A percentile compares a stretch with the other conserved stretches of the same genome.
Evolutionary conservation across 2,329 filamentous ascomycete genomes (phyloP).

Genomic region (Colletotrichum magnum): DNA sequence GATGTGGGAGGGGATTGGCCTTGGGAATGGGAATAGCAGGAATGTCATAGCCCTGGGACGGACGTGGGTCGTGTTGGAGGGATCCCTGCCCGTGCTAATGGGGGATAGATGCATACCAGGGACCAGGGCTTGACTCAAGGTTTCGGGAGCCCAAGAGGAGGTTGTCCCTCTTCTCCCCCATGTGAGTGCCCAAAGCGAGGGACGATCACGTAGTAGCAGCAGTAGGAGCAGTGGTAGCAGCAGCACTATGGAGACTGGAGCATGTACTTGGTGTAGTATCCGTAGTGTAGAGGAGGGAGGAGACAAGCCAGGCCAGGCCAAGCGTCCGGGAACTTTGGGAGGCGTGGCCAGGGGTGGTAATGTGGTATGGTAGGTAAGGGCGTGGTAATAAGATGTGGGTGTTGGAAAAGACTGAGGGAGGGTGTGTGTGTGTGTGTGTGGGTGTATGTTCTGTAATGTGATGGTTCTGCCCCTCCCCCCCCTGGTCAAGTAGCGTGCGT

Average conservation of each 20-base stretch:
- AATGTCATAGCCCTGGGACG: conserved; percentile 42
- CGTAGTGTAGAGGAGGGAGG: not conserved
- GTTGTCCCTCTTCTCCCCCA: not conserved
- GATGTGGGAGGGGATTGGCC: conserved; percentile 26
- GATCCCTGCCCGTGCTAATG: conserved; percentile 38
- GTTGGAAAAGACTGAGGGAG: conserved; percentile 1
- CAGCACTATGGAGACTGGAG: not conserved
- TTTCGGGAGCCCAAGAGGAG: conserved; percentile 41
- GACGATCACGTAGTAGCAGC: conserved; percentile 37
- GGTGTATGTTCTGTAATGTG: conserved; percentile 20
- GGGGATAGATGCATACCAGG: conserved; percentile 42
- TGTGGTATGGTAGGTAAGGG: conserved; percentile 2
- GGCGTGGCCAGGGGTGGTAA: conserved; percentile 1
- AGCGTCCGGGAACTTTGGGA: conserved; percentile 38
- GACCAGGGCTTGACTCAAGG: conserved; percentile 41
- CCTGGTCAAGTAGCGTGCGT: conserved; percentile 18
- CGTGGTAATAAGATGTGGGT: not conserved
- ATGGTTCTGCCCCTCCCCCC: conserved; percentile 3
- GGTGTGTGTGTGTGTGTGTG: conserved; percentile 15
- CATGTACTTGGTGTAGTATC: no score
- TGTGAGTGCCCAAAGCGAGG: conserved; percentile 41
- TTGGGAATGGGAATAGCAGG: conserved; percentile 34
- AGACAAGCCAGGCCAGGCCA: conserved; percentile 25
- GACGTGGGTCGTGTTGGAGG: conserved; percentile 37
- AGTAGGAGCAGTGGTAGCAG: not conserved